phyloP scores from a whole-genome alignment of 192 early-diverging fungal genomes.

The Coemansia sp. region DNA sequence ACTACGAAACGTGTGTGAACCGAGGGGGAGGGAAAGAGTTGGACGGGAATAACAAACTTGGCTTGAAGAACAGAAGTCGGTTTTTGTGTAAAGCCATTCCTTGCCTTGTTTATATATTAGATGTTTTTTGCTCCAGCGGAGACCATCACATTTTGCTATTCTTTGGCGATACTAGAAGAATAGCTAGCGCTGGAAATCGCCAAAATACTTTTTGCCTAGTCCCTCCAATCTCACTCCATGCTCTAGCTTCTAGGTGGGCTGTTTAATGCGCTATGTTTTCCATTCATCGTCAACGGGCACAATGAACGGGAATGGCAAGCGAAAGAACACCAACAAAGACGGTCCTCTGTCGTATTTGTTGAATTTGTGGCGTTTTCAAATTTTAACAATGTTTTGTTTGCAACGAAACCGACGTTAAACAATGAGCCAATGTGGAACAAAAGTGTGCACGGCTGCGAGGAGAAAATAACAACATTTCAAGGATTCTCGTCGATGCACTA shows the following conservation, averaged over 20 bases:
- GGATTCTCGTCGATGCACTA: slow-evolving; percentile 8
- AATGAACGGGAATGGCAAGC: neutral
- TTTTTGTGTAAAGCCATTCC: neutral
- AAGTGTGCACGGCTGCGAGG: slow-evolving; percentile 1
- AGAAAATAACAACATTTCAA: neutral
- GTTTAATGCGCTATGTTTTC: slow-evolving; percentile 5
- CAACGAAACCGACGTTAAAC: neutral
- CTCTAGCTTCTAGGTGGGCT: neutral
- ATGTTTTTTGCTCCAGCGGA: neutral
- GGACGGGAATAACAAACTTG: too few species aligned
- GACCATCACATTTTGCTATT: neutral
- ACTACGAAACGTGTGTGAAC: too few species aligned
- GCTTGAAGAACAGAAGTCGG: too few species aligned
- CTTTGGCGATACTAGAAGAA: neutral
- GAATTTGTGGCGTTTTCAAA: neutral
- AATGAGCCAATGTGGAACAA: neutral
- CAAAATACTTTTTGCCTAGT: neutral
- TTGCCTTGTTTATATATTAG: neutral
- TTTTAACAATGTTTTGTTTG: neutral
- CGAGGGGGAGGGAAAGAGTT: too few species aligned
- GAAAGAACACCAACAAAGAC: neutral
- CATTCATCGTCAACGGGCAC: neutral
- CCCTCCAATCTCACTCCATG: neutral
- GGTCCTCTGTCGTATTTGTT: neutral
- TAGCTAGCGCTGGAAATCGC: neutral